Evolutionary conservation across 2,329 filamentous ascomycete species (phyloP), one percentile per base, ranked within the genome.

Genomic region (Fusarium pseudocircinatum): DNA sequence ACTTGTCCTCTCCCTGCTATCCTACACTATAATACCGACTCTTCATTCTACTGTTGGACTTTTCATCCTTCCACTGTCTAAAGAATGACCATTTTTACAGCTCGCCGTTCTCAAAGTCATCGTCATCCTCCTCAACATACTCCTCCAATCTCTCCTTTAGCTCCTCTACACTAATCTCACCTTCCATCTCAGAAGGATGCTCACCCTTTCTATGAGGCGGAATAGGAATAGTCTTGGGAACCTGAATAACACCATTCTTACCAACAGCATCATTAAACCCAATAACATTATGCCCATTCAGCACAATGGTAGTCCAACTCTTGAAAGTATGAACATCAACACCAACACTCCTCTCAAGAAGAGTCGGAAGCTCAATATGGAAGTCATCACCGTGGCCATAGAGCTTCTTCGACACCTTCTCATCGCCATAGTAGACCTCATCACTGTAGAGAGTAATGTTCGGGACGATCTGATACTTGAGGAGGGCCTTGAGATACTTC

Each of bases 371-470:
- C 75, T 96, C 92, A 71, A 93, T 90, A 75, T 90, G 87, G 54
- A 87, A 85, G 28, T 83, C 80, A 7, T 77, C 76, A 0, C 67
- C 67, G 10, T 69, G 59, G 2, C 59, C 65, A 16, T 36, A 30
- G 3, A 78, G 75, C 2, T 81, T 75, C n/a, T 78, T 79, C 7
- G 77, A 77, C 2, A 72, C 11, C 62, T 67, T n/a, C 76, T 76
- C 50, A 20, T 76, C 70, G 56, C 70, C 73, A n/a, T 81, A 80
- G 83, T 95, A 96, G 79, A 92, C 93, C 10, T 91, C 92, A 79
- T 97, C 95, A 11, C 92, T 94, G 85, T 97, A 98, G 0, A 97
- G 84, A 0, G 93, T 95, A 67, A 91, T 87, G 77, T 93, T 90
- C 46, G 90, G 87, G 3, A 92, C 92, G 54, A 95, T 87, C 78